Evolutionary conservation across 2,329 filamentous ascomycete genomes (phyloP).

Genomic region (Penicillium paneum): DNA sequence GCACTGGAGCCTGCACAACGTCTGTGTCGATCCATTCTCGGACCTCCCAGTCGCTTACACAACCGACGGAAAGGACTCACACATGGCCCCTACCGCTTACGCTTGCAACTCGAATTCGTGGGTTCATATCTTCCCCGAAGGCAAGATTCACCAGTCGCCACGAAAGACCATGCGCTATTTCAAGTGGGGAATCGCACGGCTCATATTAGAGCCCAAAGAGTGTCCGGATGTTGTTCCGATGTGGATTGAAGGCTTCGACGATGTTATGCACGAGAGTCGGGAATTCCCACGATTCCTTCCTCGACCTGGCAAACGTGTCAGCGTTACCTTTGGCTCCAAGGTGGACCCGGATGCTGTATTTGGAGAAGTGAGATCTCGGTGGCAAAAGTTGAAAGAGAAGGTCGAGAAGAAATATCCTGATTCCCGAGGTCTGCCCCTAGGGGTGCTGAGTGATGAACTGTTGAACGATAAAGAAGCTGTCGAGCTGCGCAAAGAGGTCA

Average conservation of each 20-base stretch:
- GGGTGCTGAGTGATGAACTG: conserved; percentile 62
- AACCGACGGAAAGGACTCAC: conserved; percentile 45
- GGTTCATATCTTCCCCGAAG: conserved; percentile 96
- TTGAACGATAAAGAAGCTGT: conserved; percentile 72
- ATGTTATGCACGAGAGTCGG: conserved; percentile 82
- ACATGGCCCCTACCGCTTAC: conserved; percentile 70
- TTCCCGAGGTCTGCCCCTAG: conserved; percentile 41
- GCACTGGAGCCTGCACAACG: conserved; percentile 39
- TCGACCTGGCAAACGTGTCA: conserved; percentile 64
- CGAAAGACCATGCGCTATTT: conserved; percentile 85
- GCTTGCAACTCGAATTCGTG: conserved; percentile 69
- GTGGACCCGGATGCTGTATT: conserved; percentile 72
- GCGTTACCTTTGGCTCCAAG: conserved; percentile 59
- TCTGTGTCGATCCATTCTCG: conserved; percentile 49
- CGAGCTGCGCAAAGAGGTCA: conserved; percentile 74
- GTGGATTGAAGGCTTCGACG: conserved; percentile 86
- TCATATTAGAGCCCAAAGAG: conserved; percentile 86
- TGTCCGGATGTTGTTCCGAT: conserved; percentile 88
- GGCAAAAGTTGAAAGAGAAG: conserved; percentile 63
- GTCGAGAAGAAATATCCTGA: conserved; percentile 47
- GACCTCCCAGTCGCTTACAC: conserved; percentile 43
- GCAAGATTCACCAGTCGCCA: conserved; percentile 84
- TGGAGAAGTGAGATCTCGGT: conserved; percentile 70
- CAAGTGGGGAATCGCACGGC: conserved; percentile 91
- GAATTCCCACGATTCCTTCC: conserved; percentile 77